These are phyloP conservation scores for Mycena alexandri DNA, from an alignment of 768 basidiomycete species.

Conservation along the genomic window DNA sequence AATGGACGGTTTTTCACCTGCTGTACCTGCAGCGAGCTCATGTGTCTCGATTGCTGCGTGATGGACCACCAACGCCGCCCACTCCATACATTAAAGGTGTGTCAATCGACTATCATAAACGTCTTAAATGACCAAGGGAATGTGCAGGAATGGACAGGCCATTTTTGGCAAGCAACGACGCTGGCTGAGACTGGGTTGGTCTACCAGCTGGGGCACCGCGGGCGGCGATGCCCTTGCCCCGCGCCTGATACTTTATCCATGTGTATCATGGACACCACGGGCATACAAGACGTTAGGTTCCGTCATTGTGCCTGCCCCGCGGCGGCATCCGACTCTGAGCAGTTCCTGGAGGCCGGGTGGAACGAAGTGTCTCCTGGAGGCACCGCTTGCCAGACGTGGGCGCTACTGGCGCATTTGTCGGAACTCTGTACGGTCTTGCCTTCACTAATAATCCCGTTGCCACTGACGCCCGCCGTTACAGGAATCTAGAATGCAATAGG, in stretches of 20 bases:
- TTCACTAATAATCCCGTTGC: no score
- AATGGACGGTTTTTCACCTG: conserved; percentile 1
- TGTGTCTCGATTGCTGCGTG: not conserved
- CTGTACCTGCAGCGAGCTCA: not conserved
- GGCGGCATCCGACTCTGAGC: not conserved
- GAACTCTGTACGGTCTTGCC: not conserved
- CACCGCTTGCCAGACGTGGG: not conserved
- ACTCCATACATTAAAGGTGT: not conserved
- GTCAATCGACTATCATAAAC: not conserved
- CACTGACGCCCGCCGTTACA: no score
- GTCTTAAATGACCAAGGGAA: not conserved
- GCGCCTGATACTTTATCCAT: not conserved
- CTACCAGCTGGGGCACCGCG: conserved; percentile 2
- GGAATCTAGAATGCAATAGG: no score
- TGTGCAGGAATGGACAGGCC: not conserved
- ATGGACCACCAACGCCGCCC: not conserved
- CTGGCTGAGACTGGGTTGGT: not conserved
- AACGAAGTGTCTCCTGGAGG: not conserved
- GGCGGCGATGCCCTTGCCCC: not conserved
- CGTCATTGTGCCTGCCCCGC: not conserved
- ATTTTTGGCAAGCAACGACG: not conserved
- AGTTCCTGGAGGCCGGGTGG: not conserved
- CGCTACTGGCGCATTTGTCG: not conserved
- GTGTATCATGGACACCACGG: not conserved
- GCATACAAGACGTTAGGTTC: not conserved